Conservation (phyloP, 192 early-diverging fungal genomes). For the Geosiphon pyriformis region DNA sequence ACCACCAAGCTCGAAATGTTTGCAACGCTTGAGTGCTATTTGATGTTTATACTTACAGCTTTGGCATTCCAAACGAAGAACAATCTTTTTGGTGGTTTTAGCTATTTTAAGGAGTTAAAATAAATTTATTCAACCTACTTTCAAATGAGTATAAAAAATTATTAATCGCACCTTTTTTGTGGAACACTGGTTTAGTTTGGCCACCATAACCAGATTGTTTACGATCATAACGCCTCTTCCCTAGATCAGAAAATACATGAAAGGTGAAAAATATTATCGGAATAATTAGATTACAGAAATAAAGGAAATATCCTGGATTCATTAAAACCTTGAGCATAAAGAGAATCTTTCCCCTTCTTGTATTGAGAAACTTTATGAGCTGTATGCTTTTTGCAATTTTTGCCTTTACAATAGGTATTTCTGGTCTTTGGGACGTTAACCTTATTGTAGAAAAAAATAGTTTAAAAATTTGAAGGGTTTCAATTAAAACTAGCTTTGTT, state of each 20-base stretch:
- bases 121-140: no score
- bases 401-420: slow-evolving; percentile 99
- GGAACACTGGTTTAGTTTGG: slow-evolving; percentile 99
- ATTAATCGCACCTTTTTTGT: slow-evolving; percentile 80
- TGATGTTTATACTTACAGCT: slow-evolving; percentile 99
- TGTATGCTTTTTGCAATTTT: slow-evolving; percentile 97
- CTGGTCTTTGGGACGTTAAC: slow-evolving; percentile 99
- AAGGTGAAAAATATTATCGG: not conserved
- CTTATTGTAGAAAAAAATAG: no score
- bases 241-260: slow-evolving; percentile 22
- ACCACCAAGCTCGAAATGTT: slow-evolving; percentile 99
- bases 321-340: slow-evolving; percentile 95
- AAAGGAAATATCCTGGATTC: not conserved
- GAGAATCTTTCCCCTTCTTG: slow-evolving; percentile 99
- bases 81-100: slow-evolving; percentile 99
- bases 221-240: slow-evolving; percentile 92
- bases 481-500: not conserved
- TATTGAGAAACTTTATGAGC: slow-evolving; percentile 99
- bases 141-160: not conserved
- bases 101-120: no score
- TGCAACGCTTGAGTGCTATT: slow-evolving; percentile 97
- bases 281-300: not conserved
- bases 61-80: slow-evolving; percentile 97
- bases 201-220: slow-evolving; percentile 99
- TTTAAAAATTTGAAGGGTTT: slow-evolving; percentile 25